These are phyloP conservation scores for Serpula lacrymans DNA, from an alignment of 768 basidiomycete genomes.

Conservation along the genomic window DNA sequence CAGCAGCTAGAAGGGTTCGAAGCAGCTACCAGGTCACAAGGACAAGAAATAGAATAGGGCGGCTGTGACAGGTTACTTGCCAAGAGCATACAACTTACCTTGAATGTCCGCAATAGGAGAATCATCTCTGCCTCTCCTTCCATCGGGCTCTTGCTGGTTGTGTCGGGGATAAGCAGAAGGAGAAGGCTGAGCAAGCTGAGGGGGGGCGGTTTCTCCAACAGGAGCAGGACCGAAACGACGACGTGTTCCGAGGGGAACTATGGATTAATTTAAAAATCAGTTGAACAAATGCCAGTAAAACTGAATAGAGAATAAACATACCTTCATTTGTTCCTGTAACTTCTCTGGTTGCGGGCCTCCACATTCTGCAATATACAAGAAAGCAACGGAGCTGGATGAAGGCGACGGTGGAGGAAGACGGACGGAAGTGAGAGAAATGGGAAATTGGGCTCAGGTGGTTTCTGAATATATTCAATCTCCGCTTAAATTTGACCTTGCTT, in stretches of 20 bases:
- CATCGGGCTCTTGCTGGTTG: conserved; percentile 51
- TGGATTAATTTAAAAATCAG: conserved; percentile 18
- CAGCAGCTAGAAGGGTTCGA: conserved; percentile 23
- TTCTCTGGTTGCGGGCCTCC: conserved; percentile 85
- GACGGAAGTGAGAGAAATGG: conserved; percentile 15
- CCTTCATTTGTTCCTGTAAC: conserved; percentile 94
- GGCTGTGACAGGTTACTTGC: conserved; percentile 34
- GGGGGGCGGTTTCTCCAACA: conserved; percentile 74
- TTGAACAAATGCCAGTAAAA: conserved; percentile 9
- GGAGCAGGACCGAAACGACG: conserved; percentile 91
- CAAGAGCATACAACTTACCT: conserved; percentile 60
- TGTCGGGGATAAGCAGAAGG: conserved; percentile 81
- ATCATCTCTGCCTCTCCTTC: conserved; percentile 66
- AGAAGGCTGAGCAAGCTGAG: conserved; percentile 84
- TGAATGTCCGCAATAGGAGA: conserved; percentile 61
- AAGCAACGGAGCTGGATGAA: conserved; percentile 16
- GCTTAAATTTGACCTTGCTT: conserved; percentile 26
- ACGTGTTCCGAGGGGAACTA: conserved; percentile 80
- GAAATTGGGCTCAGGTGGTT: conserved; percentile 32
- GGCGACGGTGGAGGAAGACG: conserved; percentile 7
- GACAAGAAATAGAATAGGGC: conserved; percentile 33
- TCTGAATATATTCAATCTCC: conserved; percentile 25
- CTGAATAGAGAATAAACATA: conserved; percentile 32
- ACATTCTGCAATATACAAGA: conserved; percentile 56
- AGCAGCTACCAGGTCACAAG: conserved; percentile 13